A percentile compares a stretch with the other conserved stretches of the same genome.
Conservation (phyloP, 1,139 yeast species). For the Suhomyces guaymorum region DNA sequence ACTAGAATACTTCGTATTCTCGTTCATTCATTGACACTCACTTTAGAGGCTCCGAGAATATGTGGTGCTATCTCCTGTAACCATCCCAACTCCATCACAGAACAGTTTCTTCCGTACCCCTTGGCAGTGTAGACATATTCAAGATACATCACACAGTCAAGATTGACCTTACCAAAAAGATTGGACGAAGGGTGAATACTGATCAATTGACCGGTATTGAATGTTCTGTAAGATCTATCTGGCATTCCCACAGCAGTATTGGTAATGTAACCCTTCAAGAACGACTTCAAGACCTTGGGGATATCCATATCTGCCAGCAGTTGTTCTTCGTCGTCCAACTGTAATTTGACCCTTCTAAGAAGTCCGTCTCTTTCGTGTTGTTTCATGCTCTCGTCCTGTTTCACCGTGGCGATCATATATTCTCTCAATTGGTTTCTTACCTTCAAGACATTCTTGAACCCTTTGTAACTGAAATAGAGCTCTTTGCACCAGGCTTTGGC, state of each 20-base stretch:
- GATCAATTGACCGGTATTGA: constrained; percentile 74
- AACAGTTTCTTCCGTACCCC: constrained; percentile 88
- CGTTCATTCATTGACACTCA: constrained; percentile 23
- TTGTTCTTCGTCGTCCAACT: constrained; percentile 27
- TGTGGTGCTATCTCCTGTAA: constrained; percentile 81
- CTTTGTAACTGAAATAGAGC: constrained; percentile 72
- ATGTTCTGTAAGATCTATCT: constrained; percentile 87
- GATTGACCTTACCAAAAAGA: constrained; percentile 72
- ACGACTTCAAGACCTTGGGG: constrained; percentile 67
- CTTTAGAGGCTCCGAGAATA: constrained; percentile 47
- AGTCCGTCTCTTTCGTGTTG: constrained; percentile 30
- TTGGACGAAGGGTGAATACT: constrained; percentile 92
- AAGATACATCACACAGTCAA: constrained; percentile 89
- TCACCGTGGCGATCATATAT: constrained; percentile 58
- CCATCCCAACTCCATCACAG: constrained; percentile 85
- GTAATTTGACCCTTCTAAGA: constrained; percentile 28
- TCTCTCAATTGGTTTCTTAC: constrained; percentile 74
- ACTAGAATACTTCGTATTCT: too few species aligned
- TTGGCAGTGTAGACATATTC: constrained; percentile 92
- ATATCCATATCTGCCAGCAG: constrained; percentile 48
- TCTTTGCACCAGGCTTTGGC: constrained; percentile 82
- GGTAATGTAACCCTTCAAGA: constrained; percentile 75
- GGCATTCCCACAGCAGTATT: constrained; percentile 96
- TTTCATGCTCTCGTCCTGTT: constrained; percentile 37
- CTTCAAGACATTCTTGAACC: constrained; percentile 73